Evolutionary conservation across 352 stramenopile species (phyloP), one percentile per base, ranked within the genome.

Genomic region (Globisporangium canariense): DNA sequence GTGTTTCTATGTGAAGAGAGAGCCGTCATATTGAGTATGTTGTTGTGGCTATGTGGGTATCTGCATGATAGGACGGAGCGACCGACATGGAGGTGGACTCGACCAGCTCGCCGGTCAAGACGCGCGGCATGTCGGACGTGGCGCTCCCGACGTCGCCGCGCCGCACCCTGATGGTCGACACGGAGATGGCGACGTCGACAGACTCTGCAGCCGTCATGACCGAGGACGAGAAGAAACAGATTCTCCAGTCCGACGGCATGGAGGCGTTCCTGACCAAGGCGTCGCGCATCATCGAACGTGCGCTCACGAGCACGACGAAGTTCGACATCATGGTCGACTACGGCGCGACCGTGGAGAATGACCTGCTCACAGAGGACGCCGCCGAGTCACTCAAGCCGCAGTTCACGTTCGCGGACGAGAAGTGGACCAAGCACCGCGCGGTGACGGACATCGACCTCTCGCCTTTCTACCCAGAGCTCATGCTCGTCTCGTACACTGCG

Each of bases 251-350:
- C 22, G 83, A 92, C 13, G 74, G 60, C 8, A 90, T 95, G 81
- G 86, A 93, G 56, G 38, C 71, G 9, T 96, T 96, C 66, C 62
- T 96, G 41, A 76, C 63, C 28, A 91, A 89, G 69, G 80, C 87
- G 9, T 93, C 84, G 22, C 78, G 80, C 6, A 76, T 94, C 14
- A 90, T 96, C 68, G 87, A 96, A 51, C 83, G 87, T 4, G 87
- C 83, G 16, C 60, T 96, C n/a, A 87, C 77, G 55, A 89, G 80
- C 52, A 78, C 83, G 0, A 83, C 71, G 65, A 89, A 90, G 66
- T 94, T 77, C 62, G 87, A 96, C 58, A 86, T 94, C 47, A 94
- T 93, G 85, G 69, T 92, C 43, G 87, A 96, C 64, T 96, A 96
- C 51, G 79, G 79, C 3, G 85, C 84, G 30, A 81, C 83, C 6